These are phyloP conservation scores for Kluyveromyces sp. DNA, from an alignment of 1,139 yeast genomes.

Conservation along the genomic window DNA sequence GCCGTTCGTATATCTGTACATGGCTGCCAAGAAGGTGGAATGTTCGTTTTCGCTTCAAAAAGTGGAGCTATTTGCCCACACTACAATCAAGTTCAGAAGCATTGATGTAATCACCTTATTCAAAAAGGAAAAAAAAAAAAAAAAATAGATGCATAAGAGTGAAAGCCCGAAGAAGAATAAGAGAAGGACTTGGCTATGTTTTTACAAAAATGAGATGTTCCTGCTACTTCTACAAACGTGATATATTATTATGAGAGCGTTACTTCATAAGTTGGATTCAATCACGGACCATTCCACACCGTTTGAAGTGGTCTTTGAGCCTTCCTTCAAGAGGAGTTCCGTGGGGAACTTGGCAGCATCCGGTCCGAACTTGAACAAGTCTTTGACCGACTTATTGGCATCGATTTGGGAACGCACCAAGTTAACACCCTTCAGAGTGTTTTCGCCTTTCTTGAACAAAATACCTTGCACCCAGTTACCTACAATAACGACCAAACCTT, in stretches of 20 bases:
- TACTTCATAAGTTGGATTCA: conserved; percentile 17
- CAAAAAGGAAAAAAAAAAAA: no score
- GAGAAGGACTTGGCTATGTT: not conserved
- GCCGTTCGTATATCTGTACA: no score
- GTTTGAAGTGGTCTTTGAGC: conserved; percentile 17
- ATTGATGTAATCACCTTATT: no score
- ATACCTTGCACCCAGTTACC: conserved; percentile 54
- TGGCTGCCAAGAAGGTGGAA: no score
- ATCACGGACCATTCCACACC: conserved; percentile 27
- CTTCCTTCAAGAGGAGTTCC: conserved; percentile 17
- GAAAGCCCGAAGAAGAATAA: not conserved
- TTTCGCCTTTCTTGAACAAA: conserved; percentile 33
- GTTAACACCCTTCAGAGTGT: conserved; percentile 18
- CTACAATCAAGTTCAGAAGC: no score
- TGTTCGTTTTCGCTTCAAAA: no score
- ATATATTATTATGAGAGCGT: not conserved
- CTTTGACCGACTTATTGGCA: conserved; percentile 11
- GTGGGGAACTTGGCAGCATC: conserved; percentile 27
- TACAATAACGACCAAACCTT: conserved; percentile 42
- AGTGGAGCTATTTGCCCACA: no score
- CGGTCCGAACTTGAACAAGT: conserved; percentile 26
- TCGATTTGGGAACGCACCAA: conserved; percentile 22
- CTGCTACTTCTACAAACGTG: not conserved
- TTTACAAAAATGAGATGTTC: not conserved
- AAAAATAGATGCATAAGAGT: no score